These are phyloP conservation scores for Sporothrix variecibatus DNA, from an alignment of 2,329 filamentous ascomycete genomes.

Conservation along the genomic window DNA sequence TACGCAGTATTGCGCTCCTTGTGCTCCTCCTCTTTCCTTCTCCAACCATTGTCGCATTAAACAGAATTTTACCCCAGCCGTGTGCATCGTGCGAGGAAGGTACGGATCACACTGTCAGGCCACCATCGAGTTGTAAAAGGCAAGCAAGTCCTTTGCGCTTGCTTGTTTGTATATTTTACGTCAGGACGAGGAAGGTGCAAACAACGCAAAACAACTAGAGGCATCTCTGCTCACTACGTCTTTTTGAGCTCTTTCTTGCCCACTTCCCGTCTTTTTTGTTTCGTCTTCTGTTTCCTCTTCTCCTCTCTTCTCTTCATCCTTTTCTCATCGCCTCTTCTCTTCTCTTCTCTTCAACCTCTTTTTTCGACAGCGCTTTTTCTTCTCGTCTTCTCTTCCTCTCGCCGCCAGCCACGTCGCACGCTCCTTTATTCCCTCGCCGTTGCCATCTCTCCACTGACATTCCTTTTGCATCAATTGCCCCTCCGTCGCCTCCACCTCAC, in stretches of 20 bases:
- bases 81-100: slow-evolving; percentile 2
- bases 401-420: slow-evolving; percentile 18
- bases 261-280: not conserved
- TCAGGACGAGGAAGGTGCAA: slow-evolving; percentile 6
- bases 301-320: not conserved
- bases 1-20: not conserved
- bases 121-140: not conserved
- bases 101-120: not conserved
- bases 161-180: not conserved
- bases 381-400: not conserved
- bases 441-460: slow-evolving; percentile 5
- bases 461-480: not conserved
- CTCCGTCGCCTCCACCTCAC: slow-evolving; percentile 10
- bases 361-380: slow-evolving; percentile 3
- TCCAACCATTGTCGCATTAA: slow-evolving; percentile 11
- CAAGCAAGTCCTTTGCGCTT: not conserved
- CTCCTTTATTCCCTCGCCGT: slow-evolving; percentile 17
- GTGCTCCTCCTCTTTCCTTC: not conserved
- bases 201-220: not conserved
- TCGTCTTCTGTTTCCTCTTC: not conserved
- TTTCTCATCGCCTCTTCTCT: not conserved
- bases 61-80: not conserved
- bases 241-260: not conserved
- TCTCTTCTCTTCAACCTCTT: not conserved
- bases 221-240: not conserved